A percentile compares a stretch with the other conserved stretches of the same genome.
These are phyloP conservation scores for Lepiota brunneoincarnata DNA, from an alignment of 768 basidiomycete genomes.

Conservation along the genomic window DNA sequence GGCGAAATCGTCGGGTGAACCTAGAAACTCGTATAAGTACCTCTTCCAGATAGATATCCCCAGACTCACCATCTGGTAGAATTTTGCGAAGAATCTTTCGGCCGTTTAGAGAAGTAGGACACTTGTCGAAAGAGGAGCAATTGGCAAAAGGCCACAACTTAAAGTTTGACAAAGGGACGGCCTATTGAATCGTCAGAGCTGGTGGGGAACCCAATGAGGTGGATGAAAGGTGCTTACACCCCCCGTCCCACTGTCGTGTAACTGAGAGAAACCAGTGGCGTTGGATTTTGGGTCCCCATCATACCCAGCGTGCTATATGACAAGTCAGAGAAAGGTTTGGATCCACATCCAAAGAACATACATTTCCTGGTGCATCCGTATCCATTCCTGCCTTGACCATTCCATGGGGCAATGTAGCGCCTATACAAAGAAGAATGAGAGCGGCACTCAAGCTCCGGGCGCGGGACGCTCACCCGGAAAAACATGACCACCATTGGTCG, in stretches of 20 bases:
- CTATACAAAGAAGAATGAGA: slow-evolving; percentile 23
- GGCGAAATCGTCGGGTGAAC: slow-evolving; percentile 57
- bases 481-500: slow-evolving; percentile 61
- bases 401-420: slow-evolving; percentile 66
- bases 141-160: slow-evolving; percentile 54
- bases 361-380: slow-evolving; percentile 61
- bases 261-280: slow-evolving; percentile 58
- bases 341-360: slow-evolving; percentile 16
- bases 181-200: slow-evolving; percentile 25
- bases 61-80: slow-evolving; percentile 43
- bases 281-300: slow-evolving; percentile 39
- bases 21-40: slow-evolving; percentile 23
- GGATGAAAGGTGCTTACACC: slow-evolving; percentile 36
- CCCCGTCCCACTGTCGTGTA: slow-evolving; percentile 64
- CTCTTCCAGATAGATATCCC: not conserved
- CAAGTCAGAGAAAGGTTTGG: not conserved
- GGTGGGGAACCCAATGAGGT: not conserved
- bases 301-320: slow-evolving; percentile 44
- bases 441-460: not conserved
- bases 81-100: slow-evolving; percentile 48
- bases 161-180: slow-evolving; percentile 57
- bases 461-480: slow-evolving; percentile 48
- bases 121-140: slow-evolving; percentile 52
- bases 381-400: slow-evolving; percentile 70
- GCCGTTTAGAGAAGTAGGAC: slow-evolving; percentile 42